Evolutionary conservation across 805 yeast species (phyloP).

Genomic region (Wickerhamiella vanderwaltii): DNA sequence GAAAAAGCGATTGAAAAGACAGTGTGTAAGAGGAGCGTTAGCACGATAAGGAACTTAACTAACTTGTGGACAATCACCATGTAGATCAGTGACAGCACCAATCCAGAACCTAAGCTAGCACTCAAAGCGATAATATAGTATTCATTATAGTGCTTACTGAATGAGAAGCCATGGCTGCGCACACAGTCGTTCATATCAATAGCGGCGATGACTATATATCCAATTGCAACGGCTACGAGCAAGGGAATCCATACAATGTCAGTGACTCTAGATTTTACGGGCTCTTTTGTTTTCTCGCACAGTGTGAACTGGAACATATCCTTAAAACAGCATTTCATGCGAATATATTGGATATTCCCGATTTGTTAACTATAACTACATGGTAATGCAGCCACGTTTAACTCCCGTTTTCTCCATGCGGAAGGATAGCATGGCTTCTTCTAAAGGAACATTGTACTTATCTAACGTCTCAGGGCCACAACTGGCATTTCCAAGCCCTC

Average conservation of each 20-base stretch:
- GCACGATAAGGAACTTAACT: constrained; percentile 54
- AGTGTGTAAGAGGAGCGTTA: constrained; percentile 57
- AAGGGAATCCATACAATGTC: constrained; percentile 22
- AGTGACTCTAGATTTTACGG: constrained; percentile 4
- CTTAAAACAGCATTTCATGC: neutral
- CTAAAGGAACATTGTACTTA: constrained; percentile 13
- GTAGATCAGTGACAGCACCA: constrained; percentile 46
- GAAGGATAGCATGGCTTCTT: constrained; percentile 1
- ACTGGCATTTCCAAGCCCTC: constrained; percentile 24
- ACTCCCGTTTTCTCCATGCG: constrained; percentile 3
- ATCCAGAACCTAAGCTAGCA: constrained; percentile 46
- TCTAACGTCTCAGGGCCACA: constrained; percentile 24
- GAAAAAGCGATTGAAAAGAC: constrained; percentile 63
- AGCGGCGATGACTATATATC: constrained; percentile 59
- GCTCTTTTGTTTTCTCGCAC: constrained; percentile 3
- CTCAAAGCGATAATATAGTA: constrained; percentile 64
- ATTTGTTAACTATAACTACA: no score
- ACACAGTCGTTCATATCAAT: constrained; percentile 56
- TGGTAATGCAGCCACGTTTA: constrained; percentile 1
- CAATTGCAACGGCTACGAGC: constrained; percentile 36
- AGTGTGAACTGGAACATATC: neutral
- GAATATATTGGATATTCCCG: no score
- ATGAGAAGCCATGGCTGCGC: constrained; percentile 41
- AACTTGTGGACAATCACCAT: constrained; percentile 49
- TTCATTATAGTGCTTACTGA: constrained; percentile 49